phyloP scores from a whole-genome alignment of 1,284 basidiomycete genomes.

The Cryptococcus sp. region DNA sequence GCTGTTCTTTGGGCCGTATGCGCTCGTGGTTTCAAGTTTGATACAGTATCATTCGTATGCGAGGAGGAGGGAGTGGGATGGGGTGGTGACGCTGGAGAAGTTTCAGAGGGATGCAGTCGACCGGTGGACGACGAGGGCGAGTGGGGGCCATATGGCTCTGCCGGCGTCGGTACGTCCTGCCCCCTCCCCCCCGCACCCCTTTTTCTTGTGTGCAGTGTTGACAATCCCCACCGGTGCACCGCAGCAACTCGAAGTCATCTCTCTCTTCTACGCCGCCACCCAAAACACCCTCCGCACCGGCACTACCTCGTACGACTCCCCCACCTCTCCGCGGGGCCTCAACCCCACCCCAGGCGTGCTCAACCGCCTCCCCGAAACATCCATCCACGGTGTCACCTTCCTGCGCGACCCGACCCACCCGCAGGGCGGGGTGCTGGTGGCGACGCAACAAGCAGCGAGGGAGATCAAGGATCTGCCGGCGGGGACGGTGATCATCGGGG shows the following conservation, averaged over 20 bases:
- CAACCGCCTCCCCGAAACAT: slow-evolving; percentile 28
- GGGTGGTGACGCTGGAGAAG: slow-evolving; percentile 25
- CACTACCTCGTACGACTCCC: slow-evolving; percentile 13
- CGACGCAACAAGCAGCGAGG: slow-evolving; percentile 28
- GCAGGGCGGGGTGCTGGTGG: slow-evolving; percentile 27
- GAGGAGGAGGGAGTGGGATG: slow-evolving; percentile 31
- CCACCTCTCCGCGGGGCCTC: slow-evolving; percentile 20
- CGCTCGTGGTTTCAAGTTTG: slow-evolving; percentile 17
- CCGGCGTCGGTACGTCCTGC: slow-evolving; percentile 18
- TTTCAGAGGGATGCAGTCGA: slow-evolving; percentile 16
- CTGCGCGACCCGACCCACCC: slow-evolving; percentile 25
- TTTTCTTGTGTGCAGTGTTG: background rate
- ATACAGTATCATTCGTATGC: slow-evolving; percentile 35
- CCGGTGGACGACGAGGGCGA: slow-evolving; percentile 15
- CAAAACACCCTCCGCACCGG: slow-evolving; percentile 6
- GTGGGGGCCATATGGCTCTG: slow-evolving; percentile 16
- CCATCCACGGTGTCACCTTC: slow-evolving; percentile 27
- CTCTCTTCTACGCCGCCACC: slow-evolving; percentile 16
- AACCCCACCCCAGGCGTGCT: slow-evolving; percentile 30
- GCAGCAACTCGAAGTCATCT: slow-evolving; percentile 20
- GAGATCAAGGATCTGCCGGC: slow-evolving; percentile 32
- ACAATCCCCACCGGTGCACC: too few relatives aligned
- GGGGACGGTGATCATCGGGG: slow-evolving; percentile 30
- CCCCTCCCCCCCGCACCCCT: too few relatives aligned
- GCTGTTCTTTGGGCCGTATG: slow-evolving; percentile 26